Evolutionary conservation across 2,329 filamentous ascomycete species (phyloP), one percentile per base, ranked within the genome.

Genomic region (Fulvia fulva): DNA sequence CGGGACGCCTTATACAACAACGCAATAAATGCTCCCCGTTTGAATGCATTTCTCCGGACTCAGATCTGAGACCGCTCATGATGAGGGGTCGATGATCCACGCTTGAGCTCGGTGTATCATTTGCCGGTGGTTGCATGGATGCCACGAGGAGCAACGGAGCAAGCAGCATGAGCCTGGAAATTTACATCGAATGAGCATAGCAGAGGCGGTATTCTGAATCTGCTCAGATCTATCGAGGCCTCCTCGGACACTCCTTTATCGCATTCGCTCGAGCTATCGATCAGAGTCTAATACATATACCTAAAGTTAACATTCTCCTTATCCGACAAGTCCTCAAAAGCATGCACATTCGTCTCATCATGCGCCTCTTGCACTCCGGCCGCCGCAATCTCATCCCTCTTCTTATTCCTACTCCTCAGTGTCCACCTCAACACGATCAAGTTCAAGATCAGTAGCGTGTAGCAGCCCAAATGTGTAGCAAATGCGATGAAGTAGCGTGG

Each of bases 401-500:
- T 72, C 56, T 67, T 72, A 51, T 79, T 79, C 50, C 77, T 73
- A 34, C 68, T 68, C 14, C 65, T 70, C n/a, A 79, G 60, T 55
- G 78, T 76, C 50, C 70, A 73, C 6, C 76, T 58, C 30, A 79
- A 66, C 19, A 72, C 71, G 3, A 78, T 53, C 80, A 68, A 76
- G 78, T 60, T 62, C 5, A 68, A 30, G 1, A 78, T 73, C n/a
- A 77, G 68, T 14, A 75, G 5, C 83, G 79, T 74, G 70, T 90
- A 90, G 73, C 87, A 90, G 14, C 83, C 87, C 8, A 90, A 76
- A 65, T 90, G 87, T 0, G 85, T 86, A 5, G 84, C 78, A 59
- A 89, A 88, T 1, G 87, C 87, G 60, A 84, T 87, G 66, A 86
- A 84, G 71, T 90, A 90, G 8, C 83, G 78, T 0, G 87, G 87